phyloP scores from a whole-genome alignment of 2,329 filamentous ascomycete species.

The Fusarium palustre region DNA sequence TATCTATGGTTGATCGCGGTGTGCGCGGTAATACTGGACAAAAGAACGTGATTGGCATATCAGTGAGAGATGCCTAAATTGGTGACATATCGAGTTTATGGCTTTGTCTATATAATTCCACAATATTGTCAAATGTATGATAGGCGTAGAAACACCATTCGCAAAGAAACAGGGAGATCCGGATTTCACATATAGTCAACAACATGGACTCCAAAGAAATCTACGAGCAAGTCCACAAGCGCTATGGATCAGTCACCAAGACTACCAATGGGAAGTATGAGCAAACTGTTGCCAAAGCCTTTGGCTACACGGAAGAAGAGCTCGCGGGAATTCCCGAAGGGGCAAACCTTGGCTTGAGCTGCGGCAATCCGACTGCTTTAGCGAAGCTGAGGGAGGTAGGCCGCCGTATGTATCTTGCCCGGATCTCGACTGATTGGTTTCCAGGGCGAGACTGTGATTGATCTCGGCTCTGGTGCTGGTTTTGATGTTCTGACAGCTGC shows the following conservation, averaged over 20 bases:
- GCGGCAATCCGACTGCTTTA: background rate
- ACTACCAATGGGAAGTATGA: background rate
- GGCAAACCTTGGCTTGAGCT: constrained; percentile 10
- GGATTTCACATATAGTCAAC: too few relatives aligned
- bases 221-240: background rate
- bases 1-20: too few relatives aligned
- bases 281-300: constrained; percentile 6
- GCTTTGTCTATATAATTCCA: background rate
- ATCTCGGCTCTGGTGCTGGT: constrained; percentile 14
- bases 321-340: background rate
- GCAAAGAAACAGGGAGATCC: background rate
- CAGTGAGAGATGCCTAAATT: background rate
- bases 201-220: background rate
- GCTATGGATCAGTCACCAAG: background rate
- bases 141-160: background rate
- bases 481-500: constrained; percentile 1
- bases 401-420: accelerated
- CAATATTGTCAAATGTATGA: accelerated
- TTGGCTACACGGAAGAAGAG: constrained; percentile 13
- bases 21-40: background rate
- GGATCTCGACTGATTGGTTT: accelerated
- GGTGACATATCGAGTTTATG: background rate
- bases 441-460: constrained; percentile 7
- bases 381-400: background rate
- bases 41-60: background rate